Percentiles rank a stretch among this genome's conserved stretches.
phyloP scores from a whole-genome alignment of 2,329 filamentous ascomycete species.

The Pseudogymnoascus sp. region DNA sequence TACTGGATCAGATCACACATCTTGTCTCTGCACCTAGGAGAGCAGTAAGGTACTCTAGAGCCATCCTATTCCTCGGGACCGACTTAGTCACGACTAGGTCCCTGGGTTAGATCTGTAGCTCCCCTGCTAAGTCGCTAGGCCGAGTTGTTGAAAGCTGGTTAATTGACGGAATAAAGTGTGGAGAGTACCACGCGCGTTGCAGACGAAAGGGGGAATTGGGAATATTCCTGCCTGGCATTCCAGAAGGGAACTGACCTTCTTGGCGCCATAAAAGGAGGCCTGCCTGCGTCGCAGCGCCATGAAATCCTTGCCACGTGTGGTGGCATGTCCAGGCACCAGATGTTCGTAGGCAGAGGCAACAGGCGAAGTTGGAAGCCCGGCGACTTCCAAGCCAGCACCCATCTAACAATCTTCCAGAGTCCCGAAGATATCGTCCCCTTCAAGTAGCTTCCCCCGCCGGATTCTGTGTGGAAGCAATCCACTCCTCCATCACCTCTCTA shows the following conservation, averaged over 20 bases:
- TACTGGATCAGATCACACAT: too few relatives aligned
- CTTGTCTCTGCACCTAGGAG: too few relatives aligned
- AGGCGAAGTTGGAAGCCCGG: neutral
- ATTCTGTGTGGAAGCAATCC: conserved; percentile 72
- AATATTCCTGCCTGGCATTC: neutral
- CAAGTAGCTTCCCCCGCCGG: conserved; percentile 24
- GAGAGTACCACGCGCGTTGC: too few relatives aligned
- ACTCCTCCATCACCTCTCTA: conserved; percentile 73
- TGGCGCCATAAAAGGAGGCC: neutral
- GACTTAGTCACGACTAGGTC: too few relatives aligned
- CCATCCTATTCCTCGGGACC: too few relatives aligned
- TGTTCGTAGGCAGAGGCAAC: neutral
- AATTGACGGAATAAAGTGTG: too few relatives aligned
- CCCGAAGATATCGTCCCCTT: neutral
- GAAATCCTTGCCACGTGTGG: neutral
- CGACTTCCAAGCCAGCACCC: neutral
- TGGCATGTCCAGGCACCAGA: neutral
- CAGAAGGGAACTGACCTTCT: too few relatives aligned
- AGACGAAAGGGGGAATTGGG: too few relatives aligned
- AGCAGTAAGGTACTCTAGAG: too few relatives aligned
- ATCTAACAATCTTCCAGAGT: neutral
- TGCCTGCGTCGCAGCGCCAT: neutral
- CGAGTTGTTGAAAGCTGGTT: too few relatives aligned
- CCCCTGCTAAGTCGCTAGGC: too few relatives aligned
- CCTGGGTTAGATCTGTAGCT: too few relatives aligned